A percentile compares a stretch with the other conserved stretches of the same genome.
Conservation (phyloP, 352 stramenopile species). For the Phytophthora pluvialis region DNA sequence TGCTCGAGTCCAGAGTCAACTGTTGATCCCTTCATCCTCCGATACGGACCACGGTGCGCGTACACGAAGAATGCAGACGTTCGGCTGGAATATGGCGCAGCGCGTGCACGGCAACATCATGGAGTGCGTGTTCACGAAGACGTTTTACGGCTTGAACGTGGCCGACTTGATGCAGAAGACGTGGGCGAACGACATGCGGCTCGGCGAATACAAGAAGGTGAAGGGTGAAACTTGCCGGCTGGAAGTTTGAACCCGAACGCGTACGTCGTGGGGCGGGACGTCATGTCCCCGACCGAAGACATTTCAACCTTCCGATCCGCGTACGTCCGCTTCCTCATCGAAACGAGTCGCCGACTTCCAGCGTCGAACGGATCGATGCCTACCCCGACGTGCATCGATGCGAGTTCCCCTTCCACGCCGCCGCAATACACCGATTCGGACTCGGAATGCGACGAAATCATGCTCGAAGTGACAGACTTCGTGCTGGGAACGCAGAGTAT, state of each 20-base stretch:
- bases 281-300: conserved; percentile 39
- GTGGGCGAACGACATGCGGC: conserved; percentile 50
- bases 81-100: conserved; percentile 51
- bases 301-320: conserved; percentile 43
- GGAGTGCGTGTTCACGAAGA: conserved; percentile 51
- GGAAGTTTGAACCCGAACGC: conserved; percentile 44
- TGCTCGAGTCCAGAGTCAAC: conserved; percentile 27
- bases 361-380: not conserved
- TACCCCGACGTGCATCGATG: conserved; percentile 22
- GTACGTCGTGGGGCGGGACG: conserved; percentile 43
- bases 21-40: conserved; percentile 28
- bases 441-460: conserved; percentile 17
- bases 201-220: conserved; percentile 45
- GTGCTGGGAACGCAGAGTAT: conserved; percentile 51
- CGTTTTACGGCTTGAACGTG: conserved; percentile 37
- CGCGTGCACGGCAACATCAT: conserved; percentile 38
- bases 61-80: conserved; percentile 25
- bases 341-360: conserved; percentile 32
- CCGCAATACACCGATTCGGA: conserved; percentile 19
- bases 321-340: conserved; percentile 50
- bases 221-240: conserved; percentile 47
- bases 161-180: conserved; percentile 43
- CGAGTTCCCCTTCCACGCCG: conserved; percentile 15
- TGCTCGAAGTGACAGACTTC: conserved; percentile 35
- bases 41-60: conserved; percentile 25